Base-by-base conservation (phyloP, 768 basidiomycete genomes). In the Mycena metata region DNA sequence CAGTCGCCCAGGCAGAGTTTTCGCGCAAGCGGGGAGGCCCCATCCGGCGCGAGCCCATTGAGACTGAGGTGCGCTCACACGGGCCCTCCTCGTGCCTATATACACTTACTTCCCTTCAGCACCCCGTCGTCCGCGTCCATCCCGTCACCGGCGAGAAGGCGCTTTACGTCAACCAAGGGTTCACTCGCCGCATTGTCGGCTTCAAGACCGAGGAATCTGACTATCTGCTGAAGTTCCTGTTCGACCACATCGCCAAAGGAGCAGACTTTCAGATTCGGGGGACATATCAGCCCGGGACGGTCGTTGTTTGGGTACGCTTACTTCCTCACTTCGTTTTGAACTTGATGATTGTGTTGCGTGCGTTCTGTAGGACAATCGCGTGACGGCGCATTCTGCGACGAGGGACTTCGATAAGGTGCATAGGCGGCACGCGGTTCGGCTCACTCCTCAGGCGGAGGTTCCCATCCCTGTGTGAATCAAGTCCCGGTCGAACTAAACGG, bases 71-170 rank as follows among this genome's bases (percentile, higher is more conserved):
- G 26, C 36, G 70, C n/a, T 33, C 24, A 1, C 0, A n/a, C 67
- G 58, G 33, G 24, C 23, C 58, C 33, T 26, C 36, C 60, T 16
- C n/a, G 19, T 50, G 39, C 56, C 19, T 56, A 36, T 8, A 51
- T 5, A 33, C 21, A 55, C n/a, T n/a, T n/a, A n/a, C n/a, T n/a
- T n/a, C n/a, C n/a, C 45, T 59, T 50, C 69, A 85, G 84, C 88
- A 87, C 75, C 86, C 87, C 9, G 60, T 88, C 70, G 88, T 90
- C 65, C 85, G 89, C 64, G 78, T 81, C 16, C 89, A 90, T 75
- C 89, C 89, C n/a, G 86, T 84, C 1, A 90, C 89, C 0, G 88
- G 88, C 21, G 85, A 89, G 74, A 89, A 90, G 77, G 86, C 85
- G 2, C 79, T 91, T 21, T 88, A 86, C 72, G 79, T 90, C 77